Percentiles rank a stretch among this genome's conserved stretches.
These are phyloP conservation scores for Talaromyces trachyspermus DNA, from an alignment of 495 filamentous ascomycete genomes.

Conservation along the genomic window DNA sequence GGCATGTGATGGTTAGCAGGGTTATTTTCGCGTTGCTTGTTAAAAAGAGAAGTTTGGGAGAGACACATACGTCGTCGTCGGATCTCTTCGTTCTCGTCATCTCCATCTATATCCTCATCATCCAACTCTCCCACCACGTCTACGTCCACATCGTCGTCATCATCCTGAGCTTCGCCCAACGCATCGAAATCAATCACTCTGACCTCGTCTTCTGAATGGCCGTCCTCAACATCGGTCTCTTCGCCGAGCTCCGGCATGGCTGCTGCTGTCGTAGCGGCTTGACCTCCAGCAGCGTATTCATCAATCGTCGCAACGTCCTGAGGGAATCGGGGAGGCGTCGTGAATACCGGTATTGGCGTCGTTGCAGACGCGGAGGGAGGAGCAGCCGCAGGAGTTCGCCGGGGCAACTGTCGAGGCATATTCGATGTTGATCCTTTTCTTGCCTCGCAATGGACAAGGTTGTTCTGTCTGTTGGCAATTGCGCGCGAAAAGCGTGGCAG, in stretches of 20 bases:
- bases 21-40: too few species aligned
- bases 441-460: too few species aligned
- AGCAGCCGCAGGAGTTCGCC: constrained; percentile 2
- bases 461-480: too few species aligned
- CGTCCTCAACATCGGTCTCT: constrained; percentile 6
- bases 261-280: constrained; percentile 3
- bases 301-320: neutral
- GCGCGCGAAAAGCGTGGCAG: too few species aligned
- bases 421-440: neutral
- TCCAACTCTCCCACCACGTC: constrained; percentile 34
- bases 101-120: constrained; percentile 32
- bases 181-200: constrained; percentile 5
- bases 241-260: neutral
- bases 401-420: constrained; percentile 2
- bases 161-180: neutral
- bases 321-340: constrained; percentile 1
- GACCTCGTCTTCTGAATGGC: neutral
- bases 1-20: neutral
- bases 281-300: neutral
- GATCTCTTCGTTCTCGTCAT: constrained; percentile 32
- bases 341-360: neutral
- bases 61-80: constrained; percentile 27
- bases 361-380: neutral
- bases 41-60: neutral
- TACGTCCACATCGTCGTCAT: constrained; percentile 21